Evolutionary conservation across 768 basidiomycete species (phyloP).

Genomic region (Kwoniella europaea): DNA sequence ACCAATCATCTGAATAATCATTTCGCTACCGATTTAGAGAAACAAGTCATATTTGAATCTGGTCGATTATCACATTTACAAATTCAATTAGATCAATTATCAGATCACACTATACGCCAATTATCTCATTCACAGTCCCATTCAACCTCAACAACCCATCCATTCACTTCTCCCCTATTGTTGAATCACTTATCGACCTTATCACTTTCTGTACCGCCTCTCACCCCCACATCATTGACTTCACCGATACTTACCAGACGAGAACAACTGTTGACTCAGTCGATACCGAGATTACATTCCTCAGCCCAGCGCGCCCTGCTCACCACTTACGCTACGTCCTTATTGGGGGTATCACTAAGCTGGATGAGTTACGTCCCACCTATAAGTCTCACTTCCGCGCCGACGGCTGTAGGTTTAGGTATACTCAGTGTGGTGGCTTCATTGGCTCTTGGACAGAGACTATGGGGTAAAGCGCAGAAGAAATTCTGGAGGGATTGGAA

Average conservation of each 20-base stretch:
- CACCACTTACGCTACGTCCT: conserved; percentile 29
- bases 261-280: conserved; percentile 34
- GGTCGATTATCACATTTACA: conserved; percentile 51
- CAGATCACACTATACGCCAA: conserved; percentile 36
- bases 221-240: conserved; percentile 37
- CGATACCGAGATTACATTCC: conserved; percentile 41
- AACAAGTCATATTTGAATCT: conserved; percentile 50
- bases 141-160: conserved; percentile 22
- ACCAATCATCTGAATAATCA: conserved; percentile 23
- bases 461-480: conserved; percentile 46
- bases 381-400: conserved; percentile 27
- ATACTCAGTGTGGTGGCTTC: conserved; percentile 38
- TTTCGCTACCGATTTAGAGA: conserved; percentile 42
- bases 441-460: conserved; percentile 42
- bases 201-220: conserved; percentile 39
- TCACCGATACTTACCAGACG: conserved; percentile 43
- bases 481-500: conserved; percentile 55
- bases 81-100: conserved; percentile 20
- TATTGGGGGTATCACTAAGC: conserved; percentile 29
- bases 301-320: conserved; percentile 38
- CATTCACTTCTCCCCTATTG: conserved; percentile 53
- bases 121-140: conserved; percentile 20
- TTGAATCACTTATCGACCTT: conserved; percentile 50
- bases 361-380: conserved; percentile 48
- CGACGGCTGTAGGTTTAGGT: conserved; percentile 42